Conservation (phyloP, 2,329 filamentous ascomycete species). For the Aspergillus neoniger region DNA sequence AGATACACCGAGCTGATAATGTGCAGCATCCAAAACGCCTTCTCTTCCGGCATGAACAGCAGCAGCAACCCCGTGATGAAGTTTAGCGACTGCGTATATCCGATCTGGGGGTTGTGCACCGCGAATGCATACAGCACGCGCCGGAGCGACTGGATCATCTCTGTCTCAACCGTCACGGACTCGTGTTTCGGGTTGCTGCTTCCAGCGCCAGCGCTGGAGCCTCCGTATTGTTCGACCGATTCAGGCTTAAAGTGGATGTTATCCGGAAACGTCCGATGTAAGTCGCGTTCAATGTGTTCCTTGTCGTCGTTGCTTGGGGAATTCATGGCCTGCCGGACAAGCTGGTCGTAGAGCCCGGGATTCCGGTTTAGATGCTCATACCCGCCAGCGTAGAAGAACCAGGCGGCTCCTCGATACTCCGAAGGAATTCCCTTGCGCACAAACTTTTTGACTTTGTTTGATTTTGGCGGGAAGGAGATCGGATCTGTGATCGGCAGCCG, state of each 20-base stretch:
- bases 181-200: conserved; percentile 40
- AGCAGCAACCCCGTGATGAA: conserved; percentile 89
- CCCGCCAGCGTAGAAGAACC: conserved; percentile 95
- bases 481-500: conserved; percentile 72
- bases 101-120: conserved; percentile 85
- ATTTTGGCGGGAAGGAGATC: conserved; percentile 75
- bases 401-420: conserved; percentile 90
- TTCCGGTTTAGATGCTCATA: conserved; percentile 76
- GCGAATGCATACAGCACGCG: conserved; percentile 87
- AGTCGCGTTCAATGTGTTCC: conserved; percentile 89
- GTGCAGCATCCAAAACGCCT: conserved; percentile 88
- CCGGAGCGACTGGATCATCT: conserved; percentile 77
- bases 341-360: conserved; percentile 71
- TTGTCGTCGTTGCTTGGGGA: conserved; percentile 70
- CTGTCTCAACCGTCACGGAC: conserved; percentile 61
- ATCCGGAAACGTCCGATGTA: conserved; percentile 93
- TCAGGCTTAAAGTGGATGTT: conserved; percentile 85
- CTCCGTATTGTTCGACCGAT: conserved; percentile 22
- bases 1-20: conserved; percentile 87
- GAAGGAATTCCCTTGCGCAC: conserved; percentile 91
- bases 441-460: conserved; percentile 83
- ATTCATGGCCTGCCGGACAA: conserved; percentile 67
- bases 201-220: conserved; percentile 26
- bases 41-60: conserved; percentile 88
- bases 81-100: conserved; percentile 94